These are phyloP conservation scores for Fraxinus cuspidata DNA, from an alignment of 257 asterid species.

Conservation along the genomic window DNA sequence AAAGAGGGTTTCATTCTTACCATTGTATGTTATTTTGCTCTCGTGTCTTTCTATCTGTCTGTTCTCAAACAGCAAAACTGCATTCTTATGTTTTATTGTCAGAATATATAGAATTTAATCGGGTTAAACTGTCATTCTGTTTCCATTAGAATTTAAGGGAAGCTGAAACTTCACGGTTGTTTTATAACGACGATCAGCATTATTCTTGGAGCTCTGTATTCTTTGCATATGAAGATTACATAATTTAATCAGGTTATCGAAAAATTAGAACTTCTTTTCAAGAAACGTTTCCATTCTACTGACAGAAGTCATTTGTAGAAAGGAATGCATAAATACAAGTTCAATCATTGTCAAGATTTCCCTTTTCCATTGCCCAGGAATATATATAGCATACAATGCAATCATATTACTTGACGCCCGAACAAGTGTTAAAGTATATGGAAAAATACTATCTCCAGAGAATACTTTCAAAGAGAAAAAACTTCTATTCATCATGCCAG, in stretches of 20 bases:
- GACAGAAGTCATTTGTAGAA: not conserved
- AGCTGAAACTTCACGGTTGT: constrained; percentile 8
- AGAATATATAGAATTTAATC: constrained; percentile 2
- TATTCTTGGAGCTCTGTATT: constrained; percentile 2
- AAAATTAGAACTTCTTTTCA: not conserved
- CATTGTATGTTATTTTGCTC: constrained; percentile 11
- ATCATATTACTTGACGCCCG: not conserved
- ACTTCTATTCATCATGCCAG: not conserved
- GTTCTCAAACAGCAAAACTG: not conserved
- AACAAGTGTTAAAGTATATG: not conserved
- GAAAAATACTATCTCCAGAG: not conserved
- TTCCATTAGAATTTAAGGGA: not conserved
- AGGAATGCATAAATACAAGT: not conserved
- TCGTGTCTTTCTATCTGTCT: not conserved
- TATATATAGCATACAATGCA: not conserved
- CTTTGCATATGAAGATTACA: not conserved
- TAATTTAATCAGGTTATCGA: not conserved
- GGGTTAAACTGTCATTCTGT: not conserved
- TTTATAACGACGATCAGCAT: constrained; percentile 1
- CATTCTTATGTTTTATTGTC: constrained; percentile 5
- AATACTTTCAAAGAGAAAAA: not conserved
- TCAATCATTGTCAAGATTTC: not conserved
- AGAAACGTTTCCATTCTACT: not conserved
- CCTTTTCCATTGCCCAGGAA: not conserved
- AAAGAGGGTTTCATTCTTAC: not conserved